Evolutionary conservation across 176 grass and related monocot genomes (phyloP).

Genomic region (Puccinellia tenuiflora): DNA sequence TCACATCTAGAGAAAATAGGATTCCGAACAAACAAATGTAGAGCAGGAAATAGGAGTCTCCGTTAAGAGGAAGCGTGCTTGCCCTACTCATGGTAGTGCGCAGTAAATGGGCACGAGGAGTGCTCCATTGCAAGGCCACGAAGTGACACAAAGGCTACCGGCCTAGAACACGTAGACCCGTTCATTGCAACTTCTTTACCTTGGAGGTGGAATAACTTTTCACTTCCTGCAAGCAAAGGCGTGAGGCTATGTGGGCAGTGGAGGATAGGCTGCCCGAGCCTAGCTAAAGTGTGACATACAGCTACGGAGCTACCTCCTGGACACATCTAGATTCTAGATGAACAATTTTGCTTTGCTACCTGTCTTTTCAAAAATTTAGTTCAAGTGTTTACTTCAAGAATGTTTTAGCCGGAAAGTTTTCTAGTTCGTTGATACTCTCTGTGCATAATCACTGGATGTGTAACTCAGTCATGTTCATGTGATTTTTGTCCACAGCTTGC

Average conservation of each 20-base stretch:
- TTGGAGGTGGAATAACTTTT: conserved; percentile 13
- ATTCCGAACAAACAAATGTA: not conserved
- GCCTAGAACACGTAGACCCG: conserved; percentile 1
- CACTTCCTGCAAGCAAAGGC: conserved; percentile 2
- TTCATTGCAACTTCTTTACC: conserved; percentile 13
- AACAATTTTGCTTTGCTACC: not conserved
- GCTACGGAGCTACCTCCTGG: not conserved
- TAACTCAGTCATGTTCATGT: not conserved
- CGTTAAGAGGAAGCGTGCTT: conserved; percentile 15
- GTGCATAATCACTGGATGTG: not conserved
- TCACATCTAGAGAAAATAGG: not conserved
- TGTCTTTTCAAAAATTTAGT: not conserved
- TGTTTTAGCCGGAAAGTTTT: not conserved
- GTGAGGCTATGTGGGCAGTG: not conserved
- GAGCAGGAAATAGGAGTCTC: not conserved
- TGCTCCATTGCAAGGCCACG: conserved; percentile 15
- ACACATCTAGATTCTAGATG: not conserved
- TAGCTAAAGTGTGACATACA: not conserved
- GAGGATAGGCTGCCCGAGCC: conserved; percentile 1
- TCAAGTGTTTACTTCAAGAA: not conserved
- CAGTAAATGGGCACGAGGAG: not conserved
- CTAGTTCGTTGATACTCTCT: not conserved
- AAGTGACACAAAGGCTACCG: not conserved
- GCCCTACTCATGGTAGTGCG: conserved; percentile 15
- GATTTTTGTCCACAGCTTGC: conserved; percentile 43